A percentile compares a stretch with the other conserved stretches of the same genome.
Evolutionary conservation across 2,329 filamentous ascomycete species (phyloP).

Genomic region (Sclerotinia spermophila): DNA sequence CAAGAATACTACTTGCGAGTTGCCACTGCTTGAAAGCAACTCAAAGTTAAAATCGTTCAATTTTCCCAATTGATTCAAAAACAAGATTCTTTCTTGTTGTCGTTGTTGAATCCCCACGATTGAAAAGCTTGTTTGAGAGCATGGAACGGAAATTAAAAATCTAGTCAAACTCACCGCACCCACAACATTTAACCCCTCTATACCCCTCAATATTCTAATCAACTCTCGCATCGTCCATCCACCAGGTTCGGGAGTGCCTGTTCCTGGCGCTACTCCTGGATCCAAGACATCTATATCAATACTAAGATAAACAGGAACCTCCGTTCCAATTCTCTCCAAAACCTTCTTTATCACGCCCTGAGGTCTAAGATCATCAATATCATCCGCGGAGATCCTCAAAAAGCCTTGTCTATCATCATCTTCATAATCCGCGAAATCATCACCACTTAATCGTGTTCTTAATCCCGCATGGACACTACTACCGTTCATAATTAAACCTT

Average conservation of each 20-base stretch:
- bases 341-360: constrained; percentile 68
- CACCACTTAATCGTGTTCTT: constrained; percentile 68
- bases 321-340: constrained; percentile 65
- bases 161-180: constrained; percentile 50
- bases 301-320: constrained; percentile 75
- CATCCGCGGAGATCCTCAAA: constrained; percentile 75
- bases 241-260: constrained; percentile 84
- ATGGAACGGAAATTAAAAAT: background rate
- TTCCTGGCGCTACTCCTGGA: constrained; percentile 66
- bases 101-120: background rate
- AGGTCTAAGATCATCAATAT: constrained; percentile 79
- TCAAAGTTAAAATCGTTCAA: too few relatives aligned
- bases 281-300: constrained; percentile 82
- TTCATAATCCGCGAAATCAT: constrained; percentile 63
- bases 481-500: constrained; percentile 72
- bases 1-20: background rate
- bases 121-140: background rate
- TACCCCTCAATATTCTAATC: constrained; percentile 74
- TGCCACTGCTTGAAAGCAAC: background rate
- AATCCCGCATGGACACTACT: constrained; percentile 79
- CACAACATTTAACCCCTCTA: constrained; percentile 80
- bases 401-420: constrained; percentile 75
- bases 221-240: constrained; percentile 89
- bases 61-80: background rate
- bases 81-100: background rate